These are phyloP conservation scores for Vanrija sp. DNA, from an alignment of 1,284 basidiomycete genomes.

Conservation along the genomic window DNA sequence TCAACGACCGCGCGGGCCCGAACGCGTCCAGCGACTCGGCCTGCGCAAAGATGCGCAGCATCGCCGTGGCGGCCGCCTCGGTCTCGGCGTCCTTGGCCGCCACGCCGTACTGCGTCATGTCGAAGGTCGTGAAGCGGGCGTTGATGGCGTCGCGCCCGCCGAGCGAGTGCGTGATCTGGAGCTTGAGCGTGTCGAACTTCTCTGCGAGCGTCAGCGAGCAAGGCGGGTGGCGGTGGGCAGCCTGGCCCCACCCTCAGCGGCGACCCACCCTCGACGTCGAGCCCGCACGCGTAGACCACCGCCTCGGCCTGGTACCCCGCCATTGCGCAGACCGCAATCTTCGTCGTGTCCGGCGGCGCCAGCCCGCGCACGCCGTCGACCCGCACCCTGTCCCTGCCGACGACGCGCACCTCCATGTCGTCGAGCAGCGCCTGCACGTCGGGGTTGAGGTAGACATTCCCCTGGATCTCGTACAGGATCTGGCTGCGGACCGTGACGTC, in stretches of 20 bases:
- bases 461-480: slow-evolving; percentile 23
- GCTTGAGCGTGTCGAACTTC: slow-evolving; percentile 22
- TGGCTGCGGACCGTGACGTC: slow-evolving; percentile 11
- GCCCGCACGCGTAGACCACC: slow-evolving; percentile 17
- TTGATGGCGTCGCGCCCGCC: not conserved
- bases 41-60: slow-evolving; percentile 27
- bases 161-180: slow-evolving; percentile 15
- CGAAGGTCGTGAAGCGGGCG: slow-evolving; percentile 11
- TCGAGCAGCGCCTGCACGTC: slow-evolving; percentile 28
- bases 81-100: slow-evolving; percentile 16
- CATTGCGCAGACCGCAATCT: slow-evolving; percentile 24
- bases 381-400: slow-evolving; percentile 19
- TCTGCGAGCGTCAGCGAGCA: slow-evolving; percentile 1
- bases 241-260: too few relatives aligned
- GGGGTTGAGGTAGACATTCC: slow-evolving; percentile 28
- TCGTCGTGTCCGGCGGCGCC: slow-evolving; percentile 28
- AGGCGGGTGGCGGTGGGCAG: too few relatives aligned
- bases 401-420: slow-evolving; percentile 15
- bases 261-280: slow-evolving; percentile 12
- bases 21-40: slow-evolving; percentile 14
- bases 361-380: slow-evolving; percentile 22
- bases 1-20: slow-evolving; percentile 3
- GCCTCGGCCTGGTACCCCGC: slow-evolving; percentile 28
- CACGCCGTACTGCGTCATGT: slow-evolving; percentile 25
- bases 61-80: slow-evolving; percentile 22